These are phyloP conservation scores for Strobilomyces dryophilus DNA, from an alignment of 768 basidiomycete genomes.

Conservation along the genomic window DNA sequence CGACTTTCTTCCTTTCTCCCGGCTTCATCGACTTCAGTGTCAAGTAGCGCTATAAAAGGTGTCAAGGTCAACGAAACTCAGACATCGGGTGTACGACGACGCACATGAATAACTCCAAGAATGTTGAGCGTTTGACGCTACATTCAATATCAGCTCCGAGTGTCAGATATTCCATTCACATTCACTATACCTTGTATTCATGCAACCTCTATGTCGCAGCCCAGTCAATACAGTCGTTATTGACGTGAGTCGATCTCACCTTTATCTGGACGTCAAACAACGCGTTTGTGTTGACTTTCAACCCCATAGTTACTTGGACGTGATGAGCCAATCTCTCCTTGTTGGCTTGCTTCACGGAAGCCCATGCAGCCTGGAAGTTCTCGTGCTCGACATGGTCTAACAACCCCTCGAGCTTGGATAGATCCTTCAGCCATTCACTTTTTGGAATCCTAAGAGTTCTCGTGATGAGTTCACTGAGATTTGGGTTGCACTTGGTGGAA, in stretches of 20 bases:
- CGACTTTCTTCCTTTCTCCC: slow-evolving; percentile 75
- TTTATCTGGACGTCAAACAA: slow-evolving; percentile 93
- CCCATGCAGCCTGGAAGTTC: slow-evolving; percentile 76
- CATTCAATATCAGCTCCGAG: neutral
- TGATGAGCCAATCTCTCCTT: slow-evolving; percentile 83
- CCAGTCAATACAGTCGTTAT: neutral
- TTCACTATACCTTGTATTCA: slow-evolving; percentile 71
- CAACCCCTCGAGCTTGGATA: slow-evolving; percentile 74
- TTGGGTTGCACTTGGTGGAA: slow-evolving; percentile 74
- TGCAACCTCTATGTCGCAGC: slow-evolving; percentile 64
- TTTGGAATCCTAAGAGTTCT: slow-evolving; percentile 72
- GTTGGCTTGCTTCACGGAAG: slow-evolving; percentile 82
- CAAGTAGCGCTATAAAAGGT: slow-evolving; percentile 64
- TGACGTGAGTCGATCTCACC: slow-evolving; percentile 31
- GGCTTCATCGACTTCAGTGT: slow-evolving; percentile 74
- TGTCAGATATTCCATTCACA: neutral
- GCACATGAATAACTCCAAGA: slow-evolving; percentile 80
- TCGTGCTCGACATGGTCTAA: slow-evolving; percentile 68
- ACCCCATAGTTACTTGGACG: slow-evolving; percentile 66
- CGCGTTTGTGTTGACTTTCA: slow-evolving; percentile 68
- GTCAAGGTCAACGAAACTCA: neutral
- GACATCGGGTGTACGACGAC: slow-evolving; percentile 19
- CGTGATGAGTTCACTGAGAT: slow-evolving; percentile 80
- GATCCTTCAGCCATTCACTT: slow-evolving; percentile 80
- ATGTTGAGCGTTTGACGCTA: slow-evolving; percentile 95